Conservation (phyloP, 1,284 basidiomycete genomes). For the Marasmius fiardii region DNA sequence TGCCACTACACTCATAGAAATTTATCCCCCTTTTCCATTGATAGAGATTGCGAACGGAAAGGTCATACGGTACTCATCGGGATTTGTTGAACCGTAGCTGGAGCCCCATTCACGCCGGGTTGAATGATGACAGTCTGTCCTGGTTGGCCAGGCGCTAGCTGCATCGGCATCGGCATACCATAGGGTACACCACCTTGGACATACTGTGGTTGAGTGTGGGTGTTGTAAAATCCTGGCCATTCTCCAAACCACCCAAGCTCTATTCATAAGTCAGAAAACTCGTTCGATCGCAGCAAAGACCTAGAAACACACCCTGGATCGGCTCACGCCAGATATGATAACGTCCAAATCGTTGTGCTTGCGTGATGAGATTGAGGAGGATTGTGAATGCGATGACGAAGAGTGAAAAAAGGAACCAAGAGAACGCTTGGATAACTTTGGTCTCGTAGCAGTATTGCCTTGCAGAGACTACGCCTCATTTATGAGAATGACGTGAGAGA, state of each 20-base stretch:
- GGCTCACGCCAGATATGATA: conserved; percentile 38
- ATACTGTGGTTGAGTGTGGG: conserved; percentile 17
- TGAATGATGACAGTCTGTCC: conserved; percentile 72
- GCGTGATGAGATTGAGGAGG: conserved; percentile 32
- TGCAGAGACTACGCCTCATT: conserved; percentile 42
- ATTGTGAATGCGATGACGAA: conserved; percentile 43
- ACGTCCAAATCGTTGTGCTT: conserved; percentile 38
- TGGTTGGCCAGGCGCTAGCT: conserved; percentile 30
- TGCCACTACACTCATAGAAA: background rate
- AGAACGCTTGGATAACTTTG: conserved; percentile 74
- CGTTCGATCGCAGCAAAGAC: conserved; percentile 5
- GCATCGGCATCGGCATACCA: conserved; percentile 15
- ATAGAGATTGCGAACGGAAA: background rate
- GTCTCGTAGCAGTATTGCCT: conserved; percentile 69
- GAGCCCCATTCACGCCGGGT: conserved; percentile 56
- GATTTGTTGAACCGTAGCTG: conserved; percentile 60
- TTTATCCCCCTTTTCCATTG: no score
- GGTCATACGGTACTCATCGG: conserved; percentile 35
- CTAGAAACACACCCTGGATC: conserved; percentile 35
- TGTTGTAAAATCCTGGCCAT: conserved; percentile 46
- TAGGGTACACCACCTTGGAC: conserved; percentile 17
- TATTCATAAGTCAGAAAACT: conserved; percentile 14
- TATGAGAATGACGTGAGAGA: conserved; percentile 9
- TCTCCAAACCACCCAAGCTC: conserved; percentile 51
- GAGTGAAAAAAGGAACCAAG: conserved; percentile 67